These are phyloP conservation scores for Exophiala viscosa DNA, from an alignment of 2,329 filamentous ascomycete genomes.

Conservation along the genomic window DNA sequence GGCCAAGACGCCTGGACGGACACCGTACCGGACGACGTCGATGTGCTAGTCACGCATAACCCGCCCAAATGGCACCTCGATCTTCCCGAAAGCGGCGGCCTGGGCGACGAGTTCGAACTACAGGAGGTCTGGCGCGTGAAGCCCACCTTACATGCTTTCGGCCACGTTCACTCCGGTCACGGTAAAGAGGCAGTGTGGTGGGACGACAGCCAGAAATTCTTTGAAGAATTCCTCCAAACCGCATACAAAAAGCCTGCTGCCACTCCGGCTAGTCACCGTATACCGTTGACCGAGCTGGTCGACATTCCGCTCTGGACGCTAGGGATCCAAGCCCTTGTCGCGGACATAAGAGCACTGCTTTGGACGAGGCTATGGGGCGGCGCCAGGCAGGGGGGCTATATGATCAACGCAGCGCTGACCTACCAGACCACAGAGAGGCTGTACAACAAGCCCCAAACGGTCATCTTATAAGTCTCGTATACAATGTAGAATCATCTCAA, in stretches of 20 bases:
- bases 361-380: slow-evolving; percentile 60
- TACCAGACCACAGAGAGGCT: slow-evolving; percentile 37
- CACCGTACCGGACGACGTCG: slow-evolving; percentile 66
- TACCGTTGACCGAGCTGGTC: slow-evolving; percentile 37
- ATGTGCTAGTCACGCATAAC: slow-evolving; percentile 77
- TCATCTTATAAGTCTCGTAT: slow-evolving; percentile 29
- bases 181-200: slow-evolving; percentile 69
- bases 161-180: slow-evolving; percentile 74
- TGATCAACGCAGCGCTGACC: slow-evolving; percentile 61
- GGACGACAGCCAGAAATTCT: slow-evolving; percentile 67
- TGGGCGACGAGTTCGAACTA: slow-evolving; percentile 69
- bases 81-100: slow-evolving; percentile 48
- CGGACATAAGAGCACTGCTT: slow-evolving; percentile 54
- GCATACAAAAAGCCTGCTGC: slow-evolving; percentile 31
- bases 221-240: slow-evolving; percentile 59
- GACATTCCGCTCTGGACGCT: slow-evolving; percentile 49
- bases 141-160: slow-evolving; percentile 76
- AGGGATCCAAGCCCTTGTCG: slow-evolving; percentile 48
- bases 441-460: slow-evolving; percentile 38
- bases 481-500: not conserved
- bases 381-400: slow-evolving; percentile 46
- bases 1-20: slow-evolving; percentile 67
- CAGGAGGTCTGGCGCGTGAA: slow-evolving; percentile 69
- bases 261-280: slow-evolving; percentile 23
- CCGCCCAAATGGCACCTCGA: slow-evolving; percentile 71